phyloP scores from a whole-genome alignment of 192 early-diverging fungal species.

The Entophlyctis luteolus region DNA sequence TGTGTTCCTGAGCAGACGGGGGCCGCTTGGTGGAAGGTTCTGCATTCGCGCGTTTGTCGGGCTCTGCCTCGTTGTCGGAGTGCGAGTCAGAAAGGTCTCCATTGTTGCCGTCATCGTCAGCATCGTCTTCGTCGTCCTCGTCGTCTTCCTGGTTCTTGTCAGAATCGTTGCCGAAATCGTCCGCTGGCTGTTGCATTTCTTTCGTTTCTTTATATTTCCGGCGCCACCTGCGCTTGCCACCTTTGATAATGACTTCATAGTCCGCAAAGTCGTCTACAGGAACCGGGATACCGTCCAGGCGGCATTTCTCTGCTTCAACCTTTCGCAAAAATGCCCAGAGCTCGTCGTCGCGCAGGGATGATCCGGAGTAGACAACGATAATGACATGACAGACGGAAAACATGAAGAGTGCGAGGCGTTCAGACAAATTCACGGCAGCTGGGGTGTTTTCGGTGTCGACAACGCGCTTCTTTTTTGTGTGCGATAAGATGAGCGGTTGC shows the following conservation, averaged over 20 bases:
- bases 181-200: neutral
- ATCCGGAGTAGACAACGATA: constrained; percentile 49
- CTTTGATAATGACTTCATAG: neutral
- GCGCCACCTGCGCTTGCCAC: neutral
- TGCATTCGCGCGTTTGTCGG: neutral
- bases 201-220: neutral
- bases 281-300: constrained; percentile 6
- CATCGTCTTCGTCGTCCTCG: constrained; percentile 1
- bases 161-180: neutral
- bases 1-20: neutral
- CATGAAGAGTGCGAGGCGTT: constrained; percentile 55
- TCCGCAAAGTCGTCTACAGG: neutral
- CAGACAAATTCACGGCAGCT: constrained; percentile 35
- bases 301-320: constrained; percentile 31
- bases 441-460: constrained; percentile 35
- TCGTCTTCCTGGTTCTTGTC: neutral
- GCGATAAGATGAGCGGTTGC: constrained; percentile 42
- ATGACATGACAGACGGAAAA: constrained; percentile 64
- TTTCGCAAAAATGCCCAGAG: constrained; percentile 29
- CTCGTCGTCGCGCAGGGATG: constrained; percentile 30
- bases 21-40: neutral
- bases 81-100: neutral
- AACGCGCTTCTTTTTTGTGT: constrained; percentile 19
- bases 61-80: neutral
- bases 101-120: neutral